Conservation (phyloP, 805 yeast genomes). For the Ogataea henricii region DNA sequence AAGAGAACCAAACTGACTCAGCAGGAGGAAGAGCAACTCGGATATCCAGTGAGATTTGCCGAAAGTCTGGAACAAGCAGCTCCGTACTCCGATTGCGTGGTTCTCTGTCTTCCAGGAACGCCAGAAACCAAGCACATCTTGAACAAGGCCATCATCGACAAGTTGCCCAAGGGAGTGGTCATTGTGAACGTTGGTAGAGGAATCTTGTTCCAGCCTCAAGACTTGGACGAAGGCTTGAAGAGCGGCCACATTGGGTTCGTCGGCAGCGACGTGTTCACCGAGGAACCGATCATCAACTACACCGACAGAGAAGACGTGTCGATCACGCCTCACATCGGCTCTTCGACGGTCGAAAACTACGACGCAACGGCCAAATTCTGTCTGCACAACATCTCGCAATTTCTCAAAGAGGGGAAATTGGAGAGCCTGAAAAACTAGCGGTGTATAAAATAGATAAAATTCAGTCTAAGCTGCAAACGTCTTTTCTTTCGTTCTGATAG, state of each 20-base stretch:
- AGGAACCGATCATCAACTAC: conserved; percentile 59
- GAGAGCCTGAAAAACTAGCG: conserved; percentile 24
- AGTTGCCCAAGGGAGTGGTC: conserved; percentile 55
- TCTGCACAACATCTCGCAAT: conserved; percentile 54
- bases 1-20: conserved; percentile 50
- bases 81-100: conserved; percentile 51
- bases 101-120: conserved; percentile 68
- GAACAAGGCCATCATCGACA: conserved; percentile 46
- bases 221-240: conserved; percentile 58
- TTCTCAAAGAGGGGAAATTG: conserved; percentile 37
- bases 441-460: not conserved
- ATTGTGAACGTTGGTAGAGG: conserved; percentile 81
- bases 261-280: conserved; percentile 71
- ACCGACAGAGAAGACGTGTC: conserved; percentile 61
- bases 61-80: conserved; percentile 44
- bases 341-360: conserved; percentile 60
- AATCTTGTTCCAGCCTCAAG: conserved; percentile 64
- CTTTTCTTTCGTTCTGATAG: conserved; percentile 16
- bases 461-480: conserved; percentile 16
- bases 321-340: conserved; percentile 72
- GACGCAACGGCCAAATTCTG: conserved; percentile 53
- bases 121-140: conserved; percentile 58
- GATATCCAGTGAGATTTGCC: conserved; percentile 48
- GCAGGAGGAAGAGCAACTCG: conserved; percentile 40
- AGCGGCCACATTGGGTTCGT: conserved; percentile 62